Base-by-base conservation (phyloP, 768 basidiomycete genomes). In the Kwoniella dendrophila region DNA sequence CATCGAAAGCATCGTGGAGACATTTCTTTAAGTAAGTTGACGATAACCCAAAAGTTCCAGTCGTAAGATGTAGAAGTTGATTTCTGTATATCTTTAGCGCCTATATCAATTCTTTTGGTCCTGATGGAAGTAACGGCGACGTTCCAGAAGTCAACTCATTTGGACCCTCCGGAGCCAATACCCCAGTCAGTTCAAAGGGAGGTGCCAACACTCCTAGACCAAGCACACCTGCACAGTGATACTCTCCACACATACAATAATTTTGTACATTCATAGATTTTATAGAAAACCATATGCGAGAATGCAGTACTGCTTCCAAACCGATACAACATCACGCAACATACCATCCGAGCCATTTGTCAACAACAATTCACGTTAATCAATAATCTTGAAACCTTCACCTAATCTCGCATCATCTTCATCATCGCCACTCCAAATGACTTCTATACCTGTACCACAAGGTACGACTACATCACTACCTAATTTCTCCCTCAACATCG, bases 381-480 rank as follows among this genome's bases (percentile, higher is more conserved):
- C n/a, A 34, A 51, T 32, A 26, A 51, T 51, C 32, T 22, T 33
- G 32, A 51, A 51, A 12, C 49, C 49, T 1, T 43, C 53, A 40
- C 41, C 53, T 24, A 41, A 10, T 5, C n/a, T 38, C 53, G 38
- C 53, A 16, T 54, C 53, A n/a, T 56, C 59, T 16, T 61, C 40
- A 12, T 61, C 64, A 14, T 48, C 24, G 26, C 60, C 65, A 12
- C 50, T 43, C 50, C 91, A 71, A 4, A 86, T 82, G 3, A 90
- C 83, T 64, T 82, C 86, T 24, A 86, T 82, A 14, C 90, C 90
- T 2, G 87, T 86, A 4, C 89, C 89, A 3, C 86, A 88, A 0
- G 90, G 88, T 12, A 92, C 89, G 68, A 87, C 87, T 1, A 86
- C 86, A 54, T 88, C n/a, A n/a, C n/a, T 85, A 22, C 90, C 90